phyloP scores from a whole-genome alignment of 1,284 basidiomycete genomes.

The Naganishia sp. region DNA sequence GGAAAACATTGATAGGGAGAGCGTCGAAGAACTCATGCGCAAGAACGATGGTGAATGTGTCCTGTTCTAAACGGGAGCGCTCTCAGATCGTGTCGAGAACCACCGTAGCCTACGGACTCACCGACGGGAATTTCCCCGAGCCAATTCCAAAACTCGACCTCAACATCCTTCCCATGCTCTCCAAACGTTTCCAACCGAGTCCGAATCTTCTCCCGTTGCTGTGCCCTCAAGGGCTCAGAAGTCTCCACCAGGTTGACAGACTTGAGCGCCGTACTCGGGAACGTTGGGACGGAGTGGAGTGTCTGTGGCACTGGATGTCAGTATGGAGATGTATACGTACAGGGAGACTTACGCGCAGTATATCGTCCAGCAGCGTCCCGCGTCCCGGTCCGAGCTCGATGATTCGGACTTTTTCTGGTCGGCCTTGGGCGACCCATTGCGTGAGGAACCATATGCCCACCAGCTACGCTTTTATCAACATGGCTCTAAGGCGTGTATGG shows the following conservation, averaged over 20 bases:
- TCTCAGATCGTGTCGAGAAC: background rate
- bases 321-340: background rate
- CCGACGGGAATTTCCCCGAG: conserved; percentile 66
- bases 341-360: conserved; percentile 70
- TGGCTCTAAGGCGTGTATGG: background rate
- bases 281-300: conserved; percentile 56
- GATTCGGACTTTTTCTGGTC: conserved; percentile 64
- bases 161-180: conserved; percentile 43
- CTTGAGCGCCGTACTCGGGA: conserved; percentile 58
- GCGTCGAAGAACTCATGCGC: conserved; percentile 99
- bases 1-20: conserved; percentile 84
- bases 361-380: conserved; percentile 87
- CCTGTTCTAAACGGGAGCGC: conserved; percentile 46
- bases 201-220: conserved; percentile 65
- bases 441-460: conserved; percentile 82
- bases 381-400: conserved; percentile 93
- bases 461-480: conserved; percentile 62
- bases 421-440: conserved; percentile 68
- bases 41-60: conserved; percentile 78
- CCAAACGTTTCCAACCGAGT: conserved; percentile 37
- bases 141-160: conserved; percentile 72
- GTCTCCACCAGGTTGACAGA: conserved; percentile 79
- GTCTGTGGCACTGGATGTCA: conserved; percentile 38
- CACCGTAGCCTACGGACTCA: conserved; percentile 35
- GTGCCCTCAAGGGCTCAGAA: conserved; percentile 64